A percentile compares a stretch with the other conserved stretches of the same genome.
Evolutionary conservation across 805 yeast species (phyloP).

Genomic region (Starmerella vaccinii): DNA sequence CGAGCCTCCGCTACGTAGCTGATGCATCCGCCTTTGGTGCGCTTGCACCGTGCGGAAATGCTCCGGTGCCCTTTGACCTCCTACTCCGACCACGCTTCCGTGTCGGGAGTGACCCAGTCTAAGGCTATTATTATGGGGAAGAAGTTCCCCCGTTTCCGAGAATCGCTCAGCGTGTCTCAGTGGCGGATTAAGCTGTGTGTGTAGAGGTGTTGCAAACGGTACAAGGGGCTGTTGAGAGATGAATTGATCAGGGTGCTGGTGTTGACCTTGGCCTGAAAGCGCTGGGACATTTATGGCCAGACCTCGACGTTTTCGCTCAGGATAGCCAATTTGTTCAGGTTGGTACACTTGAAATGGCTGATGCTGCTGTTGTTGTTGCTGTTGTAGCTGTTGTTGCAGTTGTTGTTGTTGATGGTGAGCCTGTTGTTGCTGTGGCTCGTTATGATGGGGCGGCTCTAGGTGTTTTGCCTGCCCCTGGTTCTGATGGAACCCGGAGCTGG

Average conservation of each 20-base stretch:
- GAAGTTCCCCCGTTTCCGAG: neutral
- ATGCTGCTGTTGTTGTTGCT: neutral
- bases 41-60: neutral
- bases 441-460: no score
- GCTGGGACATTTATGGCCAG: neutral
- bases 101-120: neutral
- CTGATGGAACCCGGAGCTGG: no score
- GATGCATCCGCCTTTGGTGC: neutral
- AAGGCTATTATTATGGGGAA: neutral
- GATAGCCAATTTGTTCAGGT: neutral
- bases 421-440: neutral
- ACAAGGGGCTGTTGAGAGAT: neutral
- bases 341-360: neutral
- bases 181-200: constrained; percentile 1
- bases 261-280: neutral
- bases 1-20: neutral
- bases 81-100: neutral
- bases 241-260: neutral
- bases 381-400: neutral
- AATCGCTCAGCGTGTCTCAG: neutral
- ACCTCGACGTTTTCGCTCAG: neutral
- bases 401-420: neutral
- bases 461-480: no score
- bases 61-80: neutral
- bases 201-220: neutral